A percentile compares a stretch with the other conserved stretches of the same genome.
Evolutionary conservation across 2,329 filamentous ascomycete species (phyloP).

Genomic region (Canariomyces notabilis): DNA sequence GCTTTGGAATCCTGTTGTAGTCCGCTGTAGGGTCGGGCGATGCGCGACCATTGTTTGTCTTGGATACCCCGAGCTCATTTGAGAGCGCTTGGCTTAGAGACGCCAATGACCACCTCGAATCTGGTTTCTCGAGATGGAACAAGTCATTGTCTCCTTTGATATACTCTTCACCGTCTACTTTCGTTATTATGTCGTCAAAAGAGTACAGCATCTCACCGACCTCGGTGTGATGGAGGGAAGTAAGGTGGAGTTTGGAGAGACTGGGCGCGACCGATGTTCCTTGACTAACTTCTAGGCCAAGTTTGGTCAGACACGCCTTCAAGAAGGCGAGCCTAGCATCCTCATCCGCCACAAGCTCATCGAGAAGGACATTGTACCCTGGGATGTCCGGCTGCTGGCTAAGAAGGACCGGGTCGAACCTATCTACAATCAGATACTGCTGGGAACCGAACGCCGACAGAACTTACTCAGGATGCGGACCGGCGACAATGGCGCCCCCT

Average conservation of each 20-base stretch:
- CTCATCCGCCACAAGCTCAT: conserved; percentile 64
- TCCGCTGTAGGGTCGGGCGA: conserved; percentile 40
- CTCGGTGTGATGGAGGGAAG: conserved; percentile 58
- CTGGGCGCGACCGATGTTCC: conserved; percentile 67
- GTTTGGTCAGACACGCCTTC: conserved; percentile 70
- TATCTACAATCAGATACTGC: conserved; percentile 34
- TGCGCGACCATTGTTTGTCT: conserved; percentile 18
- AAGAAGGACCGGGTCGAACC: conserved; percentile 78
- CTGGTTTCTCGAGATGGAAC: conserved; percentile 69
- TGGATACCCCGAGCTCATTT: conserved; percentile 27
- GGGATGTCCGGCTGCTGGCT: conserved; percentile 60
- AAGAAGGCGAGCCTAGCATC: conserved; percentile 67
- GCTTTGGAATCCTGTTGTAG: conserved; percentile 69
- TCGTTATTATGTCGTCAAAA: conserved; percentile 63
- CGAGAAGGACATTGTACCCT: conserved; percentile 65
- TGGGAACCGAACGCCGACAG: background rate
- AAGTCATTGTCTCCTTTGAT: conserved; percentile 78
- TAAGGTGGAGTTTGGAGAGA: conserved; percentile 78
- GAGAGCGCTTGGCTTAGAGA: conserved; percentile 51
- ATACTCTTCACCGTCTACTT: conserved; percentile 61
- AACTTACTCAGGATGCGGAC: conserved; percentile 81
- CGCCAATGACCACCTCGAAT: conserved; percentile 54
- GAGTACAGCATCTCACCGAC: conserved; percentile 63
- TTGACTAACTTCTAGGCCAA: conserved; percentile 73
- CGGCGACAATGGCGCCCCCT: conserved; percentile 73